A percentile compares a stretch with the other conserved stretches of the same genome.
Conservation (phyloP, 139 green algal genomes). For the Micractinium sp. region DNA sequence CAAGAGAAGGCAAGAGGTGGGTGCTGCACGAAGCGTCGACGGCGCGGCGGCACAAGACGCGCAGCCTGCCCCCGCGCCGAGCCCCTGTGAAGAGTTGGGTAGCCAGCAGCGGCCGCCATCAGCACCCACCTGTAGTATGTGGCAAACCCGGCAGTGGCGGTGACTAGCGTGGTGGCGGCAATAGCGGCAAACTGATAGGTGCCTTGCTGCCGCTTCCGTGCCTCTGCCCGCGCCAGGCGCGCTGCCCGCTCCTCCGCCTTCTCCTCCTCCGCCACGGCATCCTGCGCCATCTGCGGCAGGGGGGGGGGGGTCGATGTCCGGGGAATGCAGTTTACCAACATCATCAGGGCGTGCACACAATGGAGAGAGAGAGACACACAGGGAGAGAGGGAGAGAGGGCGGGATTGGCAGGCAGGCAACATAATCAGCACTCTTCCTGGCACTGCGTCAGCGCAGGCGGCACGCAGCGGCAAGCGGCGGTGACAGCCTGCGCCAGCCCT, state of each 20-base stretch:
- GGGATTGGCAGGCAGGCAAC: too few species aligned
- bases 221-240: neutral
- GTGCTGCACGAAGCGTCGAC: neutral
- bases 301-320: too few species aligned
- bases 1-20: neutral
- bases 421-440: too few species aligned
- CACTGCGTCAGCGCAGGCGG: too few species aligned
- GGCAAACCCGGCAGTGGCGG: slow-evolving; percentile 66
- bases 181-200: slow-evolving; percentile 79
- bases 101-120: neutral
- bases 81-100: neutral
- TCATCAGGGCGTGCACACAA: too few species aligned
- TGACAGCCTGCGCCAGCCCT: neutral
- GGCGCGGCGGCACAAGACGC: too few species aligned
- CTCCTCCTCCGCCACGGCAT: neutral
- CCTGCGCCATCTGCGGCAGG: too few species aligned
- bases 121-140: slow-evolving; percentile 64
- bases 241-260: neutral
- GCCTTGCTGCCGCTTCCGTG: slow-evolving; percentile 58
- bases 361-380: too few species aligned
- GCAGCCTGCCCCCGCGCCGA: too few species aligned
- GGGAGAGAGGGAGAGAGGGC: too few species aligned
- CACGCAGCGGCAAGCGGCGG: neutral
- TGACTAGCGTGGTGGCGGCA: slow-evolving; percentile 66
- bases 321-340: too few species aligned